These are phyloP conservation scores for Cladorrhinum sp. DNA, from an alignment of 2,329 filamentous ascomycete species.

Conservation along the genomic window DNA sequence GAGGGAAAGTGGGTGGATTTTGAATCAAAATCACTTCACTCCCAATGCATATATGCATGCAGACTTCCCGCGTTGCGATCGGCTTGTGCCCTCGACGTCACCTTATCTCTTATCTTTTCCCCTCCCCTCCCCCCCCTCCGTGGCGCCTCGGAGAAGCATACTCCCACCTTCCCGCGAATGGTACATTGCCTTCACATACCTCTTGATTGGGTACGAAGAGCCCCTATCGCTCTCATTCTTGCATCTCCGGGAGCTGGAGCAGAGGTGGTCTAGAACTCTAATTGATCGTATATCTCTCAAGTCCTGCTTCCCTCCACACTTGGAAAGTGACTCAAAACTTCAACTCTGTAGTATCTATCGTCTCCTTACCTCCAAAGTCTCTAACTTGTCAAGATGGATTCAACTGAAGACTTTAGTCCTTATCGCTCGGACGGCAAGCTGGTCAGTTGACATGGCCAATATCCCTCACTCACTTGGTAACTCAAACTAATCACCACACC, in stretches of 20 bases:
- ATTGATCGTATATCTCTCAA: neutral
- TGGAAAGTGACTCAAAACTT: neutral
- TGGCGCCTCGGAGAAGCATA: neutral
- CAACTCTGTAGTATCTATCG: neutral
- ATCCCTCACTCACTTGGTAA: neutral
- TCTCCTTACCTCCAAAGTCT: neutral
- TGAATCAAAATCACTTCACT: neutral
- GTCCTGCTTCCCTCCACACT: neutral
- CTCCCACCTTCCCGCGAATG: neutral
- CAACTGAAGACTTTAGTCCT: slow-evolving; percentile 51
- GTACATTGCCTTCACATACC: neutral
- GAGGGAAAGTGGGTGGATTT: too few relatives aligned
- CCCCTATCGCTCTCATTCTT: neutral
- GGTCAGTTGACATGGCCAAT: slow-evolving; percentile 34
- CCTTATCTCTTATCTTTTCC: slow-evolving; percentile 8
- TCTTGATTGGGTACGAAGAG: neutral
- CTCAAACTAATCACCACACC: neutral
- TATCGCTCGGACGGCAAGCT: slow-evolving; percentile 57
- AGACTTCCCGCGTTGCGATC: neutral
- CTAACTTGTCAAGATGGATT: slow-evolving; percentile 27
- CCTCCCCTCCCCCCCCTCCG: neutral
- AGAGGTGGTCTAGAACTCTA: neutral
- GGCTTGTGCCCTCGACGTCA: slow-evolving; percentile 5
- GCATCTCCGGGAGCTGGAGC: neutral
- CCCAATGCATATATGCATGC: too few relatives aligned